Percentiles rank a stretch among this genome's conserved stretches.
Evolutionary conservation across 495 filamentous ascomycete genomes (phyloP).

Genomic region (Lasiosphaeria ovina): DNA sequence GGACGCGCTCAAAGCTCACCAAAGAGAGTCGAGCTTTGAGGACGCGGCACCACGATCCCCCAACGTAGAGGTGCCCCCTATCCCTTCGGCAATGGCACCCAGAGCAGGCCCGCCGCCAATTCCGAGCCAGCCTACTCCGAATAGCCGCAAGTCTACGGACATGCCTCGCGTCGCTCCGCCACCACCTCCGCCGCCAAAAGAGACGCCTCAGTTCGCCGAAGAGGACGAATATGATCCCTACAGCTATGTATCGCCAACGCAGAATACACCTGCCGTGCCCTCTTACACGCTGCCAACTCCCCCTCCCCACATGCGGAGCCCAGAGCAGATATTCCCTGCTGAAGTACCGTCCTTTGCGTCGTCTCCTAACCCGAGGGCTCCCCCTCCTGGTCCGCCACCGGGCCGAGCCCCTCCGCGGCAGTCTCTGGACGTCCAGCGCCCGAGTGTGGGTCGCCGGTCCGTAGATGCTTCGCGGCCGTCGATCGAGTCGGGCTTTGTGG

Average conservation of each 20-base stretch:
- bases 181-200: slow-evolving; percentile 56
- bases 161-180: slow-evolving; percentile 69
- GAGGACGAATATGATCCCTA: slow-evolving; percentile 76
- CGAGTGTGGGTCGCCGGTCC: slow-evolving; percentile 58
- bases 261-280: slow-evolving; percentile 22
- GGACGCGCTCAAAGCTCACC: slow-evolving; percentile 84
- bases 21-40: slow-evolving; percentile 69
- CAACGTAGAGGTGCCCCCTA: slow-evolving; percentile 40
- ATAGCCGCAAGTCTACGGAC: slow-evolving; percentile 54
- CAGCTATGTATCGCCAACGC: slow-evolving; percentile 55
- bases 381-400: slow-evolving; percentile 47
- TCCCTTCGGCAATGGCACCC: slow-evolving; percentile 47
- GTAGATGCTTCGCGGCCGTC: slow-evolving; percentile 61
- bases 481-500: slow-evolving; percentile 77
- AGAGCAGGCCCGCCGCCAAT: slow-evolving; percentile 56
- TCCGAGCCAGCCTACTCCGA: slow-evolving; percentile 53
- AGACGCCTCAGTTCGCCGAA: slow-evolving; percentile 43
- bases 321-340: slow-evolving; percentile 28
- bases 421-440: slow-evolving; percentile 67
- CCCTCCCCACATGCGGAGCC: slow-evolving; percentile 38
- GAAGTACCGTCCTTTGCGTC: slow-evolving; percentile 20
- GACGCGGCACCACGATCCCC: slow-evolving; percentile 52
- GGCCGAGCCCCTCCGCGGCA: slow-evolving; percentile 51
- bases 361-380: slow-evolving; percentile 40
- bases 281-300: slow-evolving; percentile 53